A percentile compares a stretch with the other conserved stretches of the same genome.
phyloP scores from a whole-genome alignment of 768 basidiomycete species.

The Dendrothele bispora region DNA sequence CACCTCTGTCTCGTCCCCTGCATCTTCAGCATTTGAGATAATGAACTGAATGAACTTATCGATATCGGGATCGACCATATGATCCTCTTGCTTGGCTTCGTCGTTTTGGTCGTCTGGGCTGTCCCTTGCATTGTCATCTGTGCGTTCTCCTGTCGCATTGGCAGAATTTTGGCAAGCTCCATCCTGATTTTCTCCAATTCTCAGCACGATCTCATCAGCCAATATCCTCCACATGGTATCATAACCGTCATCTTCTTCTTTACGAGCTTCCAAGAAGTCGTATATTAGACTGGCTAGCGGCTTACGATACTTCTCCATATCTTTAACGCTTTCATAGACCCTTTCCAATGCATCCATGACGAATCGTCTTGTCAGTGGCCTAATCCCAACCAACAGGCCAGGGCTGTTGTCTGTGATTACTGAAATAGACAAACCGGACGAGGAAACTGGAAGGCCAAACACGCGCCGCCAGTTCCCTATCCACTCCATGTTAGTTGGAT shows the following conservation, averaged over 20 bases:
- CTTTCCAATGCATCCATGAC: slow-evolving; percentile 56
- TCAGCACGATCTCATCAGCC: slow-evolving; percentile 66
- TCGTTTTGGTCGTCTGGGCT: not conserved
- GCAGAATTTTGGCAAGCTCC: no score
- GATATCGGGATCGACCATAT: slow-evolving; percentile 12
- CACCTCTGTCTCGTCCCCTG: slow-evolving; percentile 39
- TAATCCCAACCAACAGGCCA: slow-evolving; percentile 12
- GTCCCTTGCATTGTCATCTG: no score
- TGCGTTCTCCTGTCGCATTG: no score
- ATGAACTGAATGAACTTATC: slow-evolving; percentile 39
- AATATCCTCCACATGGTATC: slow-evolving; percentile 58
- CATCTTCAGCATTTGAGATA: slow-evolving; percentile 27
- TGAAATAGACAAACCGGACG: not conserved
- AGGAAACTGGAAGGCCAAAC: slow-evolving; percentile 46
- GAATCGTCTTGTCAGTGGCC: slow-evolving; percentile 54
- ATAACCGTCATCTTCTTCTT: slow-evolving; percentile 34
- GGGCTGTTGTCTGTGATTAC: not conserved
- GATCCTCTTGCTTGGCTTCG: slow-evolving; percentile 4
- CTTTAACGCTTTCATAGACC: slow-evolving; percentile 66
- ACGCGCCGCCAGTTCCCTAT: slow-evolving; percentile 63
- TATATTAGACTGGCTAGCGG: slow-evolving; percentile 54
- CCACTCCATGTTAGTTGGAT: slow-evolving; percentile 74
- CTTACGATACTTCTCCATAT: slow-evolving; percentile 23
- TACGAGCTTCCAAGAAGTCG: slow-evolving; percentile 35
- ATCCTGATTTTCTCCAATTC: slow-evolving; percentile 41